Evolutionary conservation across 1,284 basidiomycete species (phyloP).

Genomic region (Xerocomus nothofagi): DNA sequence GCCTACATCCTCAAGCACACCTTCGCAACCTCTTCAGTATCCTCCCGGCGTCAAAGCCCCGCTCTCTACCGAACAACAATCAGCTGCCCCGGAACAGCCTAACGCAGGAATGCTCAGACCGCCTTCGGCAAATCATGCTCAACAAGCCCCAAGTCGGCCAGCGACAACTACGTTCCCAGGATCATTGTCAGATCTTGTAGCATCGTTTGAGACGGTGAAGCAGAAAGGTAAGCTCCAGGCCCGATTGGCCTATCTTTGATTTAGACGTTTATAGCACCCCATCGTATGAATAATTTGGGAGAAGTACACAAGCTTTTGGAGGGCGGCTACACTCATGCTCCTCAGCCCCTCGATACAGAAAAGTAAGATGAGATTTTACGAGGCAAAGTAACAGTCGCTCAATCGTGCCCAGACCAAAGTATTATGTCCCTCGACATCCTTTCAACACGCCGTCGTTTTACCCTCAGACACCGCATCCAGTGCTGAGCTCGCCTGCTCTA

Average conservation of each 20-base stretch:
- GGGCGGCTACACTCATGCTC: conserved; percentile 83
- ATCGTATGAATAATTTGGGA: conserved; percentile 83
- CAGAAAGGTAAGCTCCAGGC: conserved; percentile 73
- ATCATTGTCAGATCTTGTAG: conserved; percentile 89
- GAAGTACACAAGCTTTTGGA: conserved; percentile 93
- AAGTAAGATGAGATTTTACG: conserved; percentile 56
- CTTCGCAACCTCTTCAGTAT: conserved; percentile 50
- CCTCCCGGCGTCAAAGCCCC: conserved; percentile 69
- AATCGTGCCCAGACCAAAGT: conserved; percentile 71
- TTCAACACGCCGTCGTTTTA: conserved; percentile 94
- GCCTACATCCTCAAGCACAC: conserved; percentile 29
- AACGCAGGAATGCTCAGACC: conserved; percentile 36
- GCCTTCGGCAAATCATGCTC: conserved; percentile 42
- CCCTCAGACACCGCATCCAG: conserved; percentile 83
- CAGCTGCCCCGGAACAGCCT: conserved; percentile 27
- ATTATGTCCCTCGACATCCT: conserved; percentile 94
- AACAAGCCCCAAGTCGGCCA: conserved; percentile 38
- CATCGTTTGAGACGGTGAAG: conserved; percentile 94
- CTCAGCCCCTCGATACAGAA: conserved; percentile 92
- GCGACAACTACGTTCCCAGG: conserved; percentile 63
- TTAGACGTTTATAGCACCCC: conserved; percentile 54
- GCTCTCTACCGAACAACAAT: conserved; percentile 37
- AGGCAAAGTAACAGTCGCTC: conserved; percentile 8
- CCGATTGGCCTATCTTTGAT: background rate
- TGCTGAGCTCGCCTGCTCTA: conserved; percentile 83